Percentiles rank a stretch among this genome's conserved stretches.
Evolutionary conservation across 306 rosid species (phyloP).

Genomic region (Quercus parvula): DNA sequence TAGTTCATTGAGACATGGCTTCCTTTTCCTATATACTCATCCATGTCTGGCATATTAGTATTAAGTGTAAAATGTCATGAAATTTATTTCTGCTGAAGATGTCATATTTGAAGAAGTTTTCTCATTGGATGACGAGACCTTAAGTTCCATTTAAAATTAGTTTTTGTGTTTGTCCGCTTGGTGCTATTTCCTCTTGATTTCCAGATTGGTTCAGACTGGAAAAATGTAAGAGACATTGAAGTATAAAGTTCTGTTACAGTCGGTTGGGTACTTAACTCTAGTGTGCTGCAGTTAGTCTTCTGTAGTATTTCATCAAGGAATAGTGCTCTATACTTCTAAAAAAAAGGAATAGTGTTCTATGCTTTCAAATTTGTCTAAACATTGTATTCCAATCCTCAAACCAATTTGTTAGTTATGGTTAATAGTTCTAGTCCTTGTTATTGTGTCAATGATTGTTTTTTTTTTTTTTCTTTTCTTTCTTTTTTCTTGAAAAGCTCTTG

Average conservation of each 20-base stretch:
- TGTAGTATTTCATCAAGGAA: neutral
- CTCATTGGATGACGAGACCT: neutral
- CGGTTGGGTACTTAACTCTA: neutral
- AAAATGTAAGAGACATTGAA: neutral
- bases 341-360: neutral
- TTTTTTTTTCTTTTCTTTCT: neutral
- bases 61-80: neutral
- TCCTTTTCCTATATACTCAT: neutral
- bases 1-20: neutral
- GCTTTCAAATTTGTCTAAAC: neutral
- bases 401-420: neutral
- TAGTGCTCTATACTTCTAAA: neutral
- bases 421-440: neutral
- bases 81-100: neutral
- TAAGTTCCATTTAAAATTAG: neutral
- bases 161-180: neutral
- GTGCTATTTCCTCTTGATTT: neutral
- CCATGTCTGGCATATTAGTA: neutral
- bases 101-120: neutral
- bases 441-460: neutral
- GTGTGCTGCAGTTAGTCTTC: neutral
- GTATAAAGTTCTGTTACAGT: neutral
- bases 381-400: neutral
- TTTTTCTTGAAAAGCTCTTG: neutral
- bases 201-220: neutral